Base-by-base conservation (phyloP, 768 basidiomycete genomes). In the Lentinula raphanica region DNA sequence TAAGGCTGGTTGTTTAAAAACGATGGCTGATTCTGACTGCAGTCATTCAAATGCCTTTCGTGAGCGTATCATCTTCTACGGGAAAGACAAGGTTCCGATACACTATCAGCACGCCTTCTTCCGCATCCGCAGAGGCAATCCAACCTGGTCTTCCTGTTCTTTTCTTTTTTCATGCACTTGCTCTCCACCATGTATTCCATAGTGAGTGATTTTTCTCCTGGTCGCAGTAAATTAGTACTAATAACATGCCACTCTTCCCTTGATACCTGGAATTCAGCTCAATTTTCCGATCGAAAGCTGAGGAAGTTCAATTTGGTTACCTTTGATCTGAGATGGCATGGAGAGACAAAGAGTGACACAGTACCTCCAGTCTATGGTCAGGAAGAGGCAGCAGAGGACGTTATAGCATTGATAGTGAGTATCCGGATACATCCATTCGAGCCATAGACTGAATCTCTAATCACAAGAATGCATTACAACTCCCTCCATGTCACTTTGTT, bases 101-200 rank as follows among this genome's bases (percentile, higher is more conserved):
- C 42, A 49, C 35, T 19, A 57, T 57, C 45, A 45, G 45, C 15
- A 49, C 56, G 17, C 56, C 56, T 23, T 35, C 45, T 2, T 35
- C 25, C 9, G 36, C 29, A 17, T 13, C 36, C 12, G 31, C 56
- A 28, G 19, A 46, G 6, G 19, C 21, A 7, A 48, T 57, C 21
- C 29, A 48, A 12, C 28, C 25, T 11, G 25, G 21, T 17, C 45
- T 57, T 17, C 56, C 56, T 1, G 23, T 36, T 35, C n/a, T 57
- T 19, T 17, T 57, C 12, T 57, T 57, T 31, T 45, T 57, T 23
- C 56, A 57, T 57, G 46, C 44, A 25, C 5, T 57, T 1, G 45
- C 56, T 3, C 36, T 68, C 17, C 65, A 48, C 25, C 68, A 60
- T 64, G 13, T 49, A 9, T 57, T 57, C 19, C 56, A 57, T 19